Percentiles rank a stretch among this genome's conserved stretches.
Evolutionary conservation across 371 early-diverging fungal species (phyloP).

Genomic region (Mucor saturninus): DNA sequence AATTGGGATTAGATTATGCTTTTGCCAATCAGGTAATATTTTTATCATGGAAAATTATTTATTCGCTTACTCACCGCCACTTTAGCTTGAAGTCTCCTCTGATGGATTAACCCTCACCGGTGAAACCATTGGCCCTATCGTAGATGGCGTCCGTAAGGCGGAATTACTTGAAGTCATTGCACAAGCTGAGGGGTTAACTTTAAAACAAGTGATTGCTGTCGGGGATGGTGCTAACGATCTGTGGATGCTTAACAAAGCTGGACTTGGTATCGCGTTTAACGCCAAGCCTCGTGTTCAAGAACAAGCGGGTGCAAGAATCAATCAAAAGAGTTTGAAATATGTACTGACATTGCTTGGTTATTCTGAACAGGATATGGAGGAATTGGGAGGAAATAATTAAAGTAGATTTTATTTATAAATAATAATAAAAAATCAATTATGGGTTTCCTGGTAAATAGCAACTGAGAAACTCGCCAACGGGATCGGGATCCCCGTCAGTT

Average conservation of each 20-base stretch:
- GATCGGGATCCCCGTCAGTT: not conserved
- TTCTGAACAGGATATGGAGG: slow-evolving; percentile 56
- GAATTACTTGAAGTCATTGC: slow-evolving; percentile 94
- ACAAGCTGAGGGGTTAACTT: slow-evolving; percentile 84
- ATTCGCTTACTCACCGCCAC: too few relatives aligned
- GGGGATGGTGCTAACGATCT: slow-evolving; percentile 99
- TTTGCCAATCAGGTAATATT: slow-evolving; percentile 83
- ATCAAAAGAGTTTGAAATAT: slow-evolving; percentile 86
- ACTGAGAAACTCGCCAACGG: not conserved
- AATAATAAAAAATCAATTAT: not conserved
- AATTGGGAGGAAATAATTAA: slow-evolving; percentile 31
- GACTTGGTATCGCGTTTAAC: slow-evolving; percentile 98
- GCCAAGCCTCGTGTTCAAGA: slow-evolving; percentile 97
- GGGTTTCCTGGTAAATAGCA: not conserved
- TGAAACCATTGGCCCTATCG: slow-evolving; percentile 84
- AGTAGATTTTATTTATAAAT: not conserved
- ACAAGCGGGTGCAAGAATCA: slow-evolving; percentile 80
- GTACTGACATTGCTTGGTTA: slow-evolving; percentile 67
- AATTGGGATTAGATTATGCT: slow-evolving; percentile 92
- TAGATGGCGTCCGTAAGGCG: slow-evolving; percentile 92
- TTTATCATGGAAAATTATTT: not conserved
- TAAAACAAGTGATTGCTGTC: slow-evolving; percentile 94
- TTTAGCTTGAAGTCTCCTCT: slow-evolving; percentile 72
- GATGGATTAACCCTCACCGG: slow-evolving; percentile 88
- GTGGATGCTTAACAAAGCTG: slow-evolving; percentile 95